phyloP scores from a whole-genome alignment of 305 asterid species.

The Fraxinus greggii region DNA sequence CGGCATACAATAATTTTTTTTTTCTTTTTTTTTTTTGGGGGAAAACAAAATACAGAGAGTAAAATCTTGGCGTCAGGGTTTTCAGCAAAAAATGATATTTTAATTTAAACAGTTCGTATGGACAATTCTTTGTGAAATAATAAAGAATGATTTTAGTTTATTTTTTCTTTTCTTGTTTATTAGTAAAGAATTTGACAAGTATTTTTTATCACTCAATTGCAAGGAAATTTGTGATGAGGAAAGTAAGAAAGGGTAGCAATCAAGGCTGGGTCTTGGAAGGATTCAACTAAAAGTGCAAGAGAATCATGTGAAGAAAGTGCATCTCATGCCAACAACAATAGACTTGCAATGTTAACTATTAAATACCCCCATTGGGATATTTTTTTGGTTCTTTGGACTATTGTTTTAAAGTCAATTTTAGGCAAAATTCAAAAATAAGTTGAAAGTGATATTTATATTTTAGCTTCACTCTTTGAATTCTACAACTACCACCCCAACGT shows the following conservation, averaged over 20 bases:
- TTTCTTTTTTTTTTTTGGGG: no score
- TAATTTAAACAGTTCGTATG: not conserved
- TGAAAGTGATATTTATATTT: not conserved
- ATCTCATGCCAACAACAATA: slow-evolving; percentile 24
- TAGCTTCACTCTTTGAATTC: not conserved
- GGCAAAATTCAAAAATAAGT: not conserved
- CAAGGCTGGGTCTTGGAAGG: slow-evolving; percentile 2
- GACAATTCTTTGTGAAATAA: slow-evolving; percentile 10
- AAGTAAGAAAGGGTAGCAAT: slow-evolving; percentile 9
- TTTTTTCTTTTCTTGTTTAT: not conserved
- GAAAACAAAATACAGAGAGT: not conserved
- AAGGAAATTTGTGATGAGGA: not conserved
- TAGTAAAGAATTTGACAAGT: not conserved
- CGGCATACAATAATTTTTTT: no score
- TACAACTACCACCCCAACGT: not conserved
- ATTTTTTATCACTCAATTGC: not conserved
- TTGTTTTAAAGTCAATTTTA: not conserved
- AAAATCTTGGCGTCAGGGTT: slow-evolving; percentile 22
- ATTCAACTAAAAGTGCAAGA: slow-evolving; percentile 36
- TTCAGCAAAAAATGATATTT: slow-evolving; percentile 18
- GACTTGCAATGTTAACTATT: not conserved
- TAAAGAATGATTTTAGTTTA: not conserved
- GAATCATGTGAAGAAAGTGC: slow-evolving; percentile 42
- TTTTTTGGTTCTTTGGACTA: not conserved
- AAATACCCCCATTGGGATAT: not conserved